Percentiles rank a stretch among this genome's conserved stretches.
Conservation (phyloP, 441 rosid species). For the Bocquillonia castaneifolia region DNA sequence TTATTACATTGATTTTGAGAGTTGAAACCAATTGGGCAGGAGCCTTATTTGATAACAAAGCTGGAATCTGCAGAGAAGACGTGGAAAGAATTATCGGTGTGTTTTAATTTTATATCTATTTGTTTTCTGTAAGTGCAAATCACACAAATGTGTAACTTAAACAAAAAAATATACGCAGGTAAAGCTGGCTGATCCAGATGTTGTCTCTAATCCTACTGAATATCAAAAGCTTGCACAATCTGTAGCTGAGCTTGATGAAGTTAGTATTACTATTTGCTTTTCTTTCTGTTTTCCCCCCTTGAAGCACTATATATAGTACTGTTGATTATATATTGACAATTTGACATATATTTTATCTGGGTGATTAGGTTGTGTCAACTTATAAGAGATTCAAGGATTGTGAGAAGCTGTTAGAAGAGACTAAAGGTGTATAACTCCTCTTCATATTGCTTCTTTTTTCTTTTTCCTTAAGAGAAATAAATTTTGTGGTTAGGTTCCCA, state of each 20-base stretch:
- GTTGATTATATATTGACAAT: too few species aligned
- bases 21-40: conserved; percentile 37
- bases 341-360: conserved; percentile 14
- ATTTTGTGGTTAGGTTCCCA: neutral
- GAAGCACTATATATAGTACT: conserved; percentile 4
- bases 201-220: conserved; percentile 66
- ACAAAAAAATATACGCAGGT: conserved; percentile 39
- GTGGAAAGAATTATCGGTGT: conserved; percentile 88
- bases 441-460: neutral
- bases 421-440: conserved; percentile 50
- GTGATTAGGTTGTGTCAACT: conserved; percentile 58
- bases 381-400: conserved; percentile 72
- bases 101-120: conserved; percentile 15
- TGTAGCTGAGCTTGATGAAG: conserved; percentile 80
- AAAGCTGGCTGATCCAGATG: conserved; percentile 85
- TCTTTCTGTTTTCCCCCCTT: conserved; percentile 8
- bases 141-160: neutral
- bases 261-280: conserved; percentile 17
- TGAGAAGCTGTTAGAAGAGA: conserved; percentile 69
- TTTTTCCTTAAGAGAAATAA: too few species aligned
- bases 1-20: too few species aligned
- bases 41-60: conserved; percentile 66
- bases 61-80: conserved; percentile 92
- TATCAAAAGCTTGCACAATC: conserved; percentile 89
- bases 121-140: neutral